phyloP scores from a whole-genome alignment of 202 grass and related monocot genomes.

The Schoenoplectus tabernaemontani region DNA sequence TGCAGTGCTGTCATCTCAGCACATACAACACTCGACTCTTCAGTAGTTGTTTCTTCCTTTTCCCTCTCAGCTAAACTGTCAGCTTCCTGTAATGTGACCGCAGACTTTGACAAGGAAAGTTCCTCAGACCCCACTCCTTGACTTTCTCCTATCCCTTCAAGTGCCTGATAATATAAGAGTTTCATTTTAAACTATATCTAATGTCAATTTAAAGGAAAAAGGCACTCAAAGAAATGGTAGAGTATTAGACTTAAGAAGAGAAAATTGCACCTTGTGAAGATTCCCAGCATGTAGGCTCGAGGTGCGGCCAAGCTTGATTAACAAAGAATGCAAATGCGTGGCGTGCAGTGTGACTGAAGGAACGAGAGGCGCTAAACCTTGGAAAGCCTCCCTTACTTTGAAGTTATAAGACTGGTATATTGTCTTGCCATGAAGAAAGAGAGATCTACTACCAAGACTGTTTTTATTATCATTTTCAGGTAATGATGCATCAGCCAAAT shows the following conservation, averaged over 20 bases:
- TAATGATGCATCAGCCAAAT: constrained; percentile 65
- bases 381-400: constrained; percentile 77
- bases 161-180: constrained; percentile 45
- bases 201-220: constrained; percentile 6
- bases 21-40: constrained; percentile 40
- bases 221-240: neutral
- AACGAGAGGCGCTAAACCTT: constrained; percentile 52
- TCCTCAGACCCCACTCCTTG: constrained; percentile 67
- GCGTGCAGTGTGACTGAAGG: constrained; percentile 45
- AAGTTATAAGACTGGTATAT: constrained; percentile 76
- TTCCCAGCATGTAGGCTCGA: constrained; percentile 90
- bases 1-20: constrained; percentile 33
- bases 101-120: constrained; percentile 49
- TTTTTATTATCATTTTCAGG: constrained; percentile 59
- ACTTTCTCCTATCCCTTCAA: constrained; percentile 87
- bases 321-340: constrained; percentile 66
- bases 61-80: constrained; percentile 39
- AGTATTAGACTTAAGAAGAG: neutral
- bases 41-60: constrained; percentile 46
- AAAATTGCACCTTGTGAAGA: constrained; percentile 74
- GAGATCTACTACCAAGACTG: constrained; percentile 32
- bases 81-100: constrained; percentile 47
- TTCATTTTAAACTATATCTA: neutral
- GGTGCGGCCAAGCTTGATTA: constrained; percentile 76
- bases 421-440: constrained; percentile 62